Conservation (phyloP, 352 stramenopile species). For the Phytophthora vignae region DNA sequence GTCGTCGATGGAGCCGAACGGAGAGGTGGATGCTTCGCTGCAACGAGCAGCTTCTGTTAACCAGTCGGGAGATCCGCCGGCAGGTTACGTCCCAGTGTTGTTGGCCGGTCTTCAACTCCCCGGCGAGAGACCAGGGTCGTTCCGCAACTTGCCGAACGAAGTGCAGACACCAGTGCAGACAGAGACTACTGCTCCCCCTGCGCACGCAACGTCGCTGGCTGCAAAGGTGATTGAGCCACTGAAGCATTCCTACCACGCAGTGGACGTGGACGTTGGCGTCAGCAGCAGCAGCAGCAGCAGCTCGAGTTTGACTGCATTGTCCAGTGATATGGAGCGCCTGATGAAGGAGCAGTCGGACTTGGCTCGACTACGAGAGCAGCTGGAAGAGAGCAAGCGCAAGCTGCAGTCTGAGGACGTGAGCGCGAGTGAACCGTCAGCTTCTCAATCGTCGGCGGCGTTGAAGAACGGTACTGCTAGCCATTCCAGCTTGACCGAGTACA, state of each 20-base stretch:
- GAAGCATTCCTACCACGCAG: constrained; percentile 20
- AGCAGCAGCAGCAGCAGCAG: neutral
- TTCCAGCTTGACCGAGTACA: constrained; percentile 33
- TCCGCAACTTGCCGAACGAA: constrained; percentile 28
- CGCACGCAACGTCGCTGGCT: constrained; percentile 37
- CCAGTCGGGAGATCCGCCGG: constrained; percentile 31
- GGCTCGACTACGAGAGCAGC: constrained; percentile 58
- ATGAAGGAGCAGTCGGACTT: constrained; percentile 82
- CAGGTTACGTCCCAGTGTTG: constrained; percentile 60
- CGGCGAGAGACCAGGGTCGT: constrained; percentile 37
- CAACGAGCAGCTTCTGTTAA: constrained; percentile 21
- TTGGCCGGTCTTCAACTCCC: constrained; percentile 55
- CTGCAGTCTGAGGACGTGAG: constrained; percentile 46
- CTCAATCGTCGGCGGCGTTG: constrained; percentile 4
- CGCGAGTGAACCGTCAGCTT: constrained; percentile 5
- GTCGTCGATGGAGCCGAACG: constrained; percentile 23
- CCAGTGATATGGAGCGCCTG: constrained; percentile 62
- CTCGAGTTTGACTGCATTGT: constrained; percentile 27
- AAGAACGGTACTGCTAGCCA: constrained; percentile 13
- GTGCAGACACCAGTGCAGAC: constrained; percentile 10
- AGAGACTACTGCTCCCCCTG: constrained; percentile 1
- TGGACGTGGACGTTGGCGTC: constrained; percentile 6
- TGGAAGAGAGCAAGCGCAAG: constrained; percentile 77
- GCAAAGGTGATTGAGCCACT: constrained; percentile 53
- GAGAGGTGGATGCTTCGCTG: constrained; percentile 14